Evolutionary conservation across 2,329 filamentous ascomycete species (phyloP), one percentile per base, ranked within the genome.

Genomic region (Xylaria multiplex): DNA sequence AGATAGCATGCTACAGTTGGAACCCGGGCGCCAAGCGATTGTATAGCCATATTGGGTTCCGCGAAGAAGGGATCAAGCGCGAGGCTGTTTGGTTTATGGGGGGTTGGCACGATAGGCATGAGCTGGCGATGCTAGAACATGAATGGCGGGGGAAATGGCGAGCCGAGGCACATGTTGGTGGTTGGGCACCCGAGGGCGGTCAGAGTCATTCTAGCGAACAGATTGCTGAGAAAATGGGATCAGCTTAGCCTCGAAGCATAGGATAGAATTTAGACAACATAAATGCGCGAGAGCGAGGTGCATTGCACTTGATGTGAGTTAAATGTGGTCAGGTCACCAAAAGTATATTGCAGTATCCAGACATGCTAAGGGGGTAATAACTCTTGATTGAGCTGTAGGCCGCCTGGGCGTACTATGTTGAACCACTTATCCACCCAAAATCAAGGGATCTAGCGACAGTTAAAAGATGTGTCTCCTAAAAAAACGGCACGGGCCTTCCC

Each of bases 51-150:
- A 14, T 69, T 6, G 68, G 68, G 5, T 70, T 70, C 43, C 30
- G 13, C 14, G 37, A 57, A 19, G 68, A 70, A 45, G 68, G 66
- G 14, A 46, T 59, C 37, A 65, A 62, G 43, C 55, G 64, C 14
- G 66, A 70, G 40, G 50, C 50, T 3, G 6, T 67, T 22, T 70
- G 68, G 68, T 67, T 67, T 22, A 63, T 58, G 49, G 68, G 68
- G 3, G 46, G 11, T 4, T 70, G 66, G 66, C 66, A 62, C 37
- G 63, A 69, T 49, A 40, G 56, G 19, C 48, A 66, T 32, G 66
- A 70, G 40, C n/a, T 69, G 53, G 68, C 53, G 0, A 69, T 70
- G 6, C 52, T 70, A 8, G 68, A 69, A 22, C 35, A 60, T 5
- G 68, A 70, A 45, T 70, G 66, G 68, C 52, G 65, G 11, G 64